Conservation (phyloP, 2,329 filamentous ascomycete genomes). For the Stachybotrys elegans region DNA sequence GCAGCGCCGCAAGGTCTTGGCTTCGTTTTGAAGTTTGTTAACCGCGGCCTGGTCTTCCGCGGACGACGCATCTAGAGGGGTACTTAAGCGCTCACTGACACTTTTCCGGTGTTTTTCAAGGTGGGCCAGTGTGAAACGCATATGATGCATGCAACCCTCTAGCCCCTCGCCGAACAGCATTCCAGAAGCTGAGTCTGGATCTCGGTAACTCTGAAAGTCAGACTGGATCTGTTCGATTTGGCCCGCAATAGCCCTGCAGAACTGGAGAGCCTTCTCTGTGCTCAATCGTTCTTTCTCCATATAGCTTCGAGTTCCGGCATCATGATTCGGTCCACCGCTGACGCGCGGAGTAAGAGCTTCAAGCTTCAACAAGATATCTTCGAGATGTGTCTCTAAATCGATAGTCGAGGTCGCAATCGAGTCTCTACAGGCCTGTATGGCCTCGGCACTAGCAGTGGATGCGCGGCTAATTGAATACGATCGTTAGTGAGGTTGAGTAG, state of each 20-base stretch:
- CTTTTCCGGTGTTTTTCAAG: neutral
- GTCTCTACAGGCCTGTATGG: neutral
- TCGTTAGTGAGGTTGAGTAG: neutral
- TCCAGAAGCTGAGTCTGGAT: neutral
- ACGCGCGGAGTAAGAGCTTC: neutral
- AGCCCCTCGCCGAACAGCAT: neutral
- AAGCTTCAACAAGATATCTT: conserved; percentile 1
- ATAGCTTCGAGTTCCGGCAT: neutral
- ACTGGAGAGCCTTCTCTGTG: conserved; percentile 1
- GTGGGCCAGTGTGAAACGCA: neutral
- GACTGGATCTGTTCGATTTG: neutral
- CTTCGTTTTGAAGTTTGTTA: neutral
- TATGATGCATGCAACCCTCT: conserved; percentile 1
- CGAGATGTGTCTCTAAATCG: neutral
- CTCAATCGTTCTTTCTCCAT: neutral
- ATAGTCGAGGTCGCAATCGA: conserved; percentile 1
- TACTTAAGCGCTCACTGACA: neutral
- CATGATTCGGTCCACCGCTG: neutral
- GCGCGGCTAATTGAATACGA: neutral
- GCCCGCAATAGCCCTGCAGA: neutral
- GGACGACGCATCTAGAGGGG: neutral
- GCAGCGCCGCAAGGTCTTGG: neutral
- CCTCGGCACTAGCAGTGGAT: neutral
- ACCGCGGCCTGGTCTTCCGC: neutral
- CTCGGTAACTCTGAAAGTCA: neutral